These are phyloP conservation scores for Chaetomium strumarium DNA, from an alignment of 2,329 filamentous ascomycete species.

Conservation along the genomic window DNA sequence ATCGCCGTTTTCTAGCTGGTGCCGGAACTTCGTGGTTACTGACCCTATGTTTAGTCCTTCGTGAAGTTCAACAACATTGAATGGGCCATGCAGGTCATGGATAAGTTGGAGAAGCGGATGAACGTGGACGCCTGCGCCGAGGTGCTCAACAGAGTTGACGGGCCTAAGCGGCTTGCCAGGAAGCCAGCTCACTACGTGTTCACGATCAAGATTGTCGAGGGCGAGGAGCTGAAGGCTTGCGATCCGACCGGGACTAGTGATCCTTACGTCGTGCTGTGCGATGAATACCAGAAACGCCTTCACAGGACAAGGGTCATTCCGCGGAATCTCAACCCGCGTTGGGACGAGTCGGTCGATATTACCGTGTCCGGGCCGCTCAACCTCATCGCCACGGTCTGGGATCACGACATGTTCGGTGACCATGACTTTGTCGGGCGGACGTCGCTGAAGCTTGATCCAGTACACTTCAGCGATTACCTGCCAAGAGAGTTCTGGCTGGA, in stretches of 20 bases:
- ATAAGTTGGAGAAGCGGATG: slow-evolving; percentile 82
- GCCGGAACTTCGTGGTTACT: not conserved
- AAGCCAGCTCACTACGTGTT: slow-evolving; percentile 89
- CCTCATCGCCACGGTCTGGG: slow-evolving; percentile 95
- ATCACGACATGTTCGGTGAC: slow-evolving; percentile 94
- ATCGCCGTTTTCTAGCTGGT: not conserved
- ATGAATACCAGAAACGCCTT: slow-evolving; percentile 95
- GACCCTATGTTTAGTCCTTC: slow-evolving; percentile 61
- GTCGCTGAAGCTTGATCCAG: slow-evolving; percentile 96
- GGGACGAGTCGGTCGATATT: slow-evolving; percentile 96
- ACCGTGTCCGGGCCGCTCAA: slow-evolving; percentile 88
- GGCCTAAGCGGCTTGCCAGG: slow-evolving; percentile 55
- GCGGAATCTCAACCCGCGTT: slow-evolving; percentile 83
- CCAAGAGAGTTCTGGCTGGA: slow-evolving; percentile 97
- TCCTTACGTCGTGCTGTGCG: slow-evolving; percentile 92
- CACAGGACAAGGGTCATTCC: slow-evolving; percentile 92
- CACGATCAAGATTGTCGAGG: slow-evolving; percentile 97
- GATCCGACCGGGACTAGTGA: slow-evolving; percentile 92
- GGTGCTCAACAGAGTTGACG: slow-evolving; percentile 68
- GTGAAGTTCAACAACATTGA: slow-evolving; percentile 98
- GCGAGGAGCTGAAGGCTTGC: slow-evolving; percentile 95
- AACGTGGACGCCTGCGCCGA: slow-evolving; percentile 88
- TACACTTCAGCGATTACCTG: slow-evolving; percentile 92
- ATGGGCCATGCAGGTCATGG: slow-evolving; percentile 85
- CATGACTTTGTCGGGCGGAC: slow-evolving; percentile 96